Evolutionary conservation across 371 early-diverging fungal species (phyloP).

Genomic region (Conidiobolus coronatus): DNA sequence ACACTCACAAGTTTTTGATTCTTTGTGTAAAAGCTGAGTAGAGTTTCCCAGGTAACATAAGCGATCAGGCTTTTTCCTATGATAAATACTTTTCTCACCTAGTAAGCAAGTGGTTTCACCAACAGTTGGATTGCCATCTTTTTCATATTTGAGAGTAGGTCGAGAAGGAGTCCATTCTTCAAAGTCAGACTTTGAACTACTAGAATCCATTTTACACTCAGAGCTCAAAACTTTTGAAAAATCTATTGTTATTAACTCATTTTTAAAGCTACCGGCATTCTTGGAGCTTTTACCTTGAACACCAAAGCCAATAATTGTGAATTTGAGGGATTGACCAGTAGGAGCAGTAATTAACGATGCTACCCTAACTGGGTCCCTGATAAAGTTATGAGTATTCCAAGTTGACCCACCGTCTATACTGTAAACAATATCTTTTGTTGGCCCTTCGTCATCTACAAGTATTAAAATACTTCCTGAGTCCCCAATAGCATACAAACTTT

Average conservation of each 20-base stretch:
- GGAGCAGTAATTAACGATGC: conserved; percentile 29
- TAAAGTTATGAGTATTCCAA: conserved; percentile 27
- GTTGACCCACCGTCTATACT: conserved; percentile 40
- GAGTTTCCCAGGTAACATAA: conserved; percentile 41
- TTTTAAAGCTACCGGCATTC: conserved; percentile 7
- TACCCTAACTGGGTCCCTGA: conserved; percentile 18
- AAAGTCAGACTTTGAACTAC: not conserved
- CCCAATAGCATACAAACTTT: conserved; percentile 49
- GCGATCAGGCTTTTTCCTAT: conserved; percentile 55
- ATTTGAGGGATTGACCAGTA: conserved; percentile 24
- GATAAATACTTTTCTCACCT: conserved; percentile 33
- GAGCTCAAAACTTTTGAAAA: conserved; percentile 11
- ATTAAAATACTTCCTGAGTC: conserved; percentile 56
- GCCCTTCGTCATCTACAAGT: conserved; percentile 35
- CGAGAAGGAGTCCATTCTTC: not conserved
- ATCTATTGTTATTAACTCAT: conserved; percentile 17
- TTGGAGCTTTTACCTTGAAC: not conserved
- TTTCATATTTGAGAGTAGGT: not conserved
- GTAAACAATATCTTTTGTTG: conserved; percentile 41
- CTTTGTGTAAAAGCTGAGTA: conserved; percentile 22
- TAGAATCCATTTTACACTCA: not conserved
- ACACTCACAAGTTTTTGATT: conserved; percentile 35
- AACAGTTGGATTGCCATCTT: conserved; percentile 1
- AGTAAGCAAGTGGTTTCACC: conserved; percentile 17
- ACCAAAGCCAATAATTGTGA: conserved; percentile 14